Evolutionary conservation across 441 rosid species (phyloP), one percentile per base, ranked within the genome.

Genomic region (Euphorbia schlechtendalii): DNA sequence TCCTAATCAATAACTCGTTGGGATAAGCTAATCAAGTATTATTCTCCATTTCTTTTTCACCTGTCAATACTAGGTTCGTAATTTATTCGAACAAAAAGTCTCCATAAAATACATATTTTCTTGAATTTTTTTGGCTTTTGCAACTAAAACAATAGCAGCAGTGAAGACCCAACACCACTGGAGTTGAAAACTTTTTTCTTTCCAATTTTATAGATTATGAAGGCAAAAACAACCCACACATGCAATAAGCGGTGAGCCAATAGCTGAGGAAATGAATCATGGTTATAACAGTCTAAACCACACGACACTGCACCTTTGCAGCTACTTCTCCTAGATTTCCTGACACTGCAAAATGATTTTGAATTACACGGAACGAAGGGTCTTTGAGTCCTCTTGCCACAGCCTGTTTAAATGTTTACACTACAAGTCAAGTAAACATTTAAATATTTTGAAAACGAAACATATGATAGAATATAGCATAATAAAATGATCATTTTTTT

Each of bases 311-410:
- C 85, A 88, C 99, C 99, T 90, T 93, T 68, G 99, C 99, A 70
- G 99, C 91, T 66, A 90, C 86, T 68, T 90, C 96, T 59, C 99
- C 99, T 57, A 93, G 76, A 80, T 93, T 93, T 69, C 89, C 96
- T 28, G 92, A 79, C 53, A 80, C 72, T 36, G 97, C 96, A 80
- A 93, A 93, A 78, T 90, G 99, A 76, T 79, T 86, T 74, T 90
- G 96, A 70, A 93, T 90, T 69, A 93, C 99, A 56, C 93, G 85
- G 76, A 82, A 88, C 32, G 99, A 93, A 64, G 99, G 99, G 75
- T 93, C 97, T 82, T 87, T 90, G 61, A 93, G 78, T 63, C 99
- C 99, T 74, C 93, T 86, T 59, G 95, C 99, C 34, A 93, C 92
- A 69, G 99, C 97, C 99, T 93, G 77, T 46, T 75, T 34, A 67